A percentile compares a stretch with the other conserved stretches of the same genome.
These are phyloP conservation scores for Pestalotiopsis sp. DNA, from an alignment of 2,329 filamentous ascomycete genomes.

Conservation along the genomic window DNA sequence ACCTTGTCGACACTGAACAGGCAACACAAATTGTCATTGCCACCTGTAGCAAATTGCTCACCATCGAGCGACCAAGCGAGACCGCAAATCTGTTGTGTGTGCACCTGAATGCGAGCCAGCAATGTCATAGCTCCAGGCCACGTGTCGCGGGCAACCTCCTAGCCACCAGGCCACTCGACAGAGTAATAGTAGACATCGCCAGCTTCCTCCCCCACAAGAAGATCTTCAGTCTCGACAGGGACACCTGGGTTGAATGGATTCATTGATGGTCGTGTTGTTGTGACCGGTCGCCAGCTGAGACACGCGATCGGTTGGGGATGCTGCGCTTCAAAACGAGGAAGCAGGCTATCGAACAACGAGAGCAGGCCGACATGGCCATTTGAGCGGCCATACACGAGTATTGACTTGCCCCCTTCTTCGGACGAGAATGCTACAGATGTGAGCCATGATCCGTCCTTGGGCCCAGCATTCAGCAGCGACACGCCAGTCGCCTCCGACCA, in stretches of 20 bases:
- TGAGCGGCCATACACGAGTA: conserved; percentile 83
- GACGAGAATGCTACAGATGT: conserved; percentile 94
- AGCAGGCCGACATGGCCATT: conserved; percentile 77
- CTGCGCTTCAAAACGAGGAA: conserved; percentile 73
- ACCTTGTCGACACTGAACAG: conserved; percentile 73
- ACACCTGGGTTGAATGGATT: conserved; percentile 48
- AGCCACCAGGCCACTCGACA: conserved; percentile 77
- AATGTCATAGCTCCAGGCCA: conserved; percentile 82
- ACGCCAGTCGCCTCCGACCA: conserved; percentile 83
- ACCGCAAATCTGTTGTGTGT: conserved; percentile 90
- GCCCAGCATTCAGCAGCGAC: conserved; percentile 49
- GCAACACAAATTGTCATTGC: conserved; percentile 88
- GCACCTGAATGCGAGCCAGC: conserved; percentile 74
- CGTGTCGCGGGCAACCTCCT: conserved; percentile 62
- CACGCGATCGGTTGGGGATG: conserved; percentile 77
- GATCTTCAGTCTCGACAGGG: conserved; percentile 72
- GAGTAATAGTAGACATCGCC: conserved; percentile 88
- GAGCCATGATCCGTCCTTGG: conserved; percentile 59
- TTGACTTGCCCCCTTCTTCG: conserved; percentile 69
- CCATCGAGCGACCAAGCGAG: conserved; percentile 85
- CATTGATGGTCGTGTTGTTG: conserved; percentile 52
- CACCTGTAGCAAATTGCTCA: conserved; percentile 78
- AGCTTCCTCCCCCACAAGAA: conserved; percentile 82
- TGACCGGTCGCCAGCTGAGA: conserved; percentile 75
- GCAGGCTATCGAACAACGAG: conserved; percentile 68